Base-by-base conservation (phyloP, 805 yeast species). In the Candida endomychidarum region DNA sequence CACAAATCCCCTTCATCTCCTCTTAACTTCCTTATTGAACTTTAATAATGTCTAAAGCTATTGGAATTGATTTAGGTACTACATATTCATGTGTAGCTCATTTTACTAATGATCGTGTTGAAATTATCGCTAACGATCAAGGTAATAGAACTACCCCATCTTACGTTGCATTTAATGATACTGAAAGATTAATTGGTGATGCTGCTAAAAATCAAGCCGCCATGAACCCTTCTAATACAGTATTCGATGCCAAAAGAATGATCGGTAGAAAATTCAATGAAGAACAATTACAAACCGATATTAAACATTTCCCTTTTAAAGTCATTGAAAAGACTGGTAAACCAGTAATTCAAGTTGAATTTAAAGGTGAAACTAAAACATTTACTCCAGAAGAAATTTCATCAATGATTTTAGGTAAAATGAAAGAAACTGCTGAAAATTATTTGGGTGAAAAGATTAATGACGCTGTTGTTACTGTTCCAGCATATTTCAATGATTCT, bases 131-230 rank as follows among this genome's bases (percentile, higher is more conserved):
- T 57, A 90, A 90, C 62, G 96, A 90, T 67, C 97, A 91, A 74
- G 98, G 98, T 76, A 90, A 91, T 78, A 86, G 97, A 77, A 91
- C 96, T 48, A 90, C 97, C 14, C 97, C 97, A 25, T 89, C 97
- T 24, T 90, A 86, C 64, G 97, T 91, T 48, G 96, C 96, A 38
- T 90, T 90, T 80, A 88, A 96, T 21, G 96, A 88, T 61, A 78
- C 90, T 28, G 98, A 91, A 74, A 84, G 96, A 73, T 77, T 89
- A 58, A 89, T 89, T 56, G 96, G 96, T 68, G 96, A 89, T 71
- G 96, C 97, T 54, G 98, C 97, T 46, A 91, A 91, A 81, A 90
- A 91, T 71, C 97, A 91, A 74, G 96, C 96, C 42, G 96, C 97
- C 51, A 86, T 90, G 82, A 91, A 91, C 74, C 97, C 97, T 39